Evolutionary conservation across 2,329 filamentous ascomycete genomes (phyloP), one percentile per base, ranked within the genome.

Genomic region (Diplodia sapinea): DNA sequence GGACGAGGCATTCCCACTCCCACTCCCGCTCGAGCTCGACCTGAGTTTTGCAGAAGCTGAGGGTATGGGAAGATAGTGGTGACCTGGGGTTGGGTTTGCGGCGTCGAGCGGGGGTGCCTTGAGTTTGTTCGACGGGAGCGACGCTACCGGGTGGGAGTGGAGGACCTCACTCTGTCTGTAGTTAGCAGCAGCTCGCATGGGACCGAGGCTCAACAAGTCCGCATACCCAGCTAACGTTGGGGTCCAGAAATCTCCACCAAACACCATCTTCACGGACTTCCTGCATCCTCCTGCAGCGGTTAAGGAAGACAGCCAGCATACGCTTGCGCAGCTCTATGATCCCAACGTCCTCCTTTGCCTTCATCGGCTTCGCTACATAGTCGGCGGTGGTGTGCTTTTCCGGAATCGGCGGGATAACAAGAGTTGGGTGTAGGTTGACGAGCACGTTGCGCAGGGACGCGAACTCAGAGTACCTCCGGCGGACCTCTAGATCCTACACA

Each of bases 321-420:
- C 95, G 91, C 83, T 98, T 98, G 69, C 95, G 88, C 71, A 98
- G 83, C 76, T 99, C 95, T 71, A 99, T 99, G 55, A 98, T 99
- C 69, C 94, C 92, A 68, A 93, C 90, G 77, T 99, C 96, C 79
- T 99, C 94, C 79, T 97, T 99, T 20, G 96, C 96, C 74, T 94
- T 97, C 47, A 95, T 99, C 1, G 96, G 95, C 74, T 97, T 98
- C 33, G 96, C 94, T 17, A 95, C 95, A 77, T 99, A 99, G 79
- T 99, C 95, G 69, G 94, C 94, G 91, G 99, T 96, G 55, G 93
- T 95, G 79, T 99, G 95, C 80, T 99, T 99, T 81, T 99, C 96
- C 26, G 95, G 95, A 74, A 99, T 99, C 3, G 95, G 95, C 8
- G 95, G 96, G 64, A 99, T 91, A 74, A 99, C 91, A 51, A 99